Percentiles rank a stretch among this genome's conserved stretches.
phyloP scores from a whole-genome alignment of 495 filamentous ascomycete genomes.

The Aspergillus indologenus region DNA sequence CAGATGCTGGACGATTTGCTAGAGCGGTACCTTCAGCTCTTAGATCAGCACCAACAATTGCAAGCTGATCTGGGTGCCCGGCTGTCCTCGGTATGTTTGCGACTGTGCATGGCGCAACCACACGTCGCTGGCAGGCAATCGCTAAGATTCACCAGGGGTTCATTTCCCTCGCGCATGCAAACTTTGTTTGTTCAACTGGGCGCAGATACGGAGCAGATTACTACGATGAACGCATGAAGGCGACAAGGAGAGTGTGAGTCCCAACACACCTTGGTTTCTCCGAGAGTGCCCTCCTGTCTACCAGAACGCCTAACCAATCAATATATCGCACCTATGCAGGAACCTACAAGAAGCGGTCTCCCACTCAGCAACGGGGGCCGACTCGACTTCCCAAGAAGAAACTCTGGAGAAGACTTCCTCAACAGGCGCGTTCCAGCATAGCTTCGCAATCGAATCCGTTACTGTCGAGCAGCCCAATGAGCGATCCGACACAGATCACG shows the following conservation, averaged over 20 bases:
- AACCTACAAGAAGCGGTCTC: conserved; percentile 17
- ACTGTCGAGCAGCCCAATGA: conserved; percentile 9
- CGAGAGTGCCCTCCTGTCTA: background rate
- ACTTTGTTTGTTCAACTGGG: conserved; percentile 63
- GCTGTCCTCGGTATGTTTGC: conserved; percentile 51
- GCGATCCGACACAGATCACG: conserved; percentile 11
- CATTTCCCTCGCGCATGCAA: conserved; percentile 62
- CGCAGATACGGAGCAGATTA: conserved; percentile 62
- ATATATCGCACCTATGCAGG: conserved; percentile 16
- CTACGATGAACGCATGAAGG: conserved; percentile 73
- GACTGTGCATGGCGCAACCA: too few species aligned
- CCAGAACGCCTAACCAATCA: conserved; percentile 8
- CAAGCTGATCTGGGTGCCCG: conserved; percentile 51
- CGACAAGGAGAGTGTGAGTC: conserved; percentile 45
- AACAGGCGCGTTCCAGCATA: conserved; percentile 4
- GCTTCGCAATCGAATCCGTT: conserved; percentile 16
- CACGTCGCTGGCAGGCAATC: conserved; percentile 1
- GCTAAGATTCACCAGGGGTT: conserved; percentile 43
- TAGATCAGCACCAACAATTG: conserved; percentile 67
- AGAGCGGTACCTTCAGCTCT: conserved; percentile 63
- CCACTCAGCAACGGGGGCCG: conserved; percentile 5
- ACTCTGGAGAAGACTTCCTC: background rate
- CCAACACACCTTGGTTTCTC: background rate
- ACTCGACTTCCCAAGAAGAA: conserved; percentile 1
- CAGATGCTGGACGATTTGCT: conserved; percentile 61